A percentile compares a stretch with the other conserved stretches of the same genome.
Evolutionary conservation across 495 filamentous ascomycete genomes (phyloP).

Genomic region (Penicillium malachiteum): DNA sequence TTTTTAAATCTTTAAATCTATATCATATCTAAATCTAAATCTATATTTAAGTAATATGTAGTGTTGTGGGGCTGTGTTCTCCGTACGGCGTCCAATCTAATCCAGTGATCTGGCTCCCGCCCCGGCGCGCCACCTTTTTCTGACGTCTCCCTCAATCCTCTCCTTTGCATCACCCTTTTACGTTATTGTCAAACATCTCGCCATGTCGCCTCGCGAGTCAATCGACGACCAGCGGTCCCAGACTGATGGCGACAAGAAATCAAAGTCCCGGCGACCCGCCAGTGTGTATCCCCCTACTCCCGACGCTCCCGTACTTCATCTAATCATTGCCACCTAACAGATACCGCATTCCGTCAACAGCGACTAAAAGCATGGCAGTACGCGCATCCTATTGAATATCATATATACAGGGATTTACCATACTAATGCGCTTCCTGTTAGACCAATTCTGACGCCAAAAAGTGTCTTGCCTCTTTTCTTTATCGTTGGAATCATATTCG

Average conservation of each 20-base stretch:
- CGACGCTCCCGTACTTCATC: slow-evolving; percentile 3
- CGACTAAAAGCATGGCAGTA: slow-evolving; percentile 94
- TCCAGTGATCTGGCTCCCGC: slow-evolving; percentile 18
- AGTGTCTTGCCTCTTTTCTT: slow-evolving; percentile 91
- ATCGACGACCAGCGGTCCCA: slow-evolving; percentile 44
- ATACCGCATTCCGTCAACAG: slow-evolving; percentile 91
- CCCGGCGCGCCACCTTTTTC: slow-evolving; percentile 30
- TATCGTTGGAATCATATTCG: slow-evolving; percentile 80
- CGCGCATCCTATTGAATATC: slow-evolving; percentile 22
- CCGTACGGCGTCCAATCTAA: background rate
- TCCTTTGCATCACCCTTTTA: slow-evolving; percentile 5
- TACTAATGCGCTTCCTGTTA: slow-evolving; percentile 28
- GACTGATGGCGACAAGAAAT: slow-evolving; percentile 64
- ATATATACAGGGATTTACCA: background rate
- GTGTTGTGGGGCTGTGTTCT: slow-evolving; percentile 16
- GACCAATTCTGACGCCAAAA: slow-evolving; percentile 89
- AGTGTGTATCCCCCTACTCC: slow-evolving; percentile 52
- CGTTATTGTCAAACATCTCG: slow-evolving; percentile 1
- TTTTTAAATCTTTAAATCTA: background rate
- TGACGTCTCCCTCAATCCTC: slow-evolving; percentile 24
- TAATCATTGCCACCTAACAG: slow-evolving; percentile 37
- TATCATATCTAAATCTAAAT: no score
- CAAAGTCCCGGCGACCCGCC: slow-evolving; percentile 80
- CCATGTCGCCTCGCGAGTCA: slow-evolving; percentile 53
- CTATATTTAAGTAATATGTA: no score